These are phyloP conservation scores for Gracilaria caudata DNA, from an alignment of 23 red algal genomes.

Conservation along the genomic window DNA sequence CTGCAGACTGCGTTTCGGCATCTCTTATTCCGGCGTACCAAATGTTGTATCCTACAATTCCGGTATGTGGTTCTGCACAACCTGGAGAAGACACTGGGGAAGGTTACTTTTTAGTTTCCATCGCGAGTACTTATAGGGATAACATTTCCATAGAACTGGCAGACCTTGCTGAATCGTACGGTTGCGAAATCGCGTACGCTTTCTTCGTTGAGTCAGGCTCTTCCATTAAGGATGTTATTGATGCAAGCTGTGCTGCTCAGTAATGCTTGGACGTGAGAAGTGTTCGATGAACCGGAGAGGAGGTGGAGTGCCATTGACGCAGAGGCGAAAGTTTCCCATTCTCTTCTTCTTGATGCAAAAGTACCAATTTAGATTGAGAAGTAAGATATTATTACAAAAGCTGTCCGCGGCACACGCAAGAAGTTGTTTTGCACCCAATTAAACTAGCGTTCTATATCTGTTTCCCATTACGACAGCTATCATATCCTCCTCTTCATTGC, in stretches of 20 bases:
- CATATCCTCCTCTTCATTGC: too few relatives aligned
- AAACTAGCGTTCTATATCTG: too few relatives aligned
- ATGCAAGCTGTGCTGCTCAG: neutral
- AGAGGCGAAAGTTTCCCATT: too few relatives aligned
- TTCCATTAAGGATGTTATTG: neutral
- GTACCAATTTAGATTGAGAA: too few relatives aligned
- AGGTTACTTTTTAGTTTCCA: neutral
- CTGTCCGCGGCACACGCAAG: too few relatives aligned
- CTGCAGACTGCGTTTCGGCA: neutral
- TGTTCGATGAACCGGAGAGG: too few relatives aligned
- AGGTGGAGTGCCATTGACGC: too few relatives aligned
- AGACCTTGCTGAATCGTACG: neutral
- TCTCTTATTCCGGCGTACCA: neutral
- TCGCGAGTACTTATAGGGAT: neutral
- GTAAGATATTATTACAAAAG: too few relatives aligned
- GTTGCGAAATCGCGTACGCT: neutral
- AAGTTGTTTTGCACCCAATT: too few relatives aligned
- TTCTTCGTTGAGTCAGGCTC: neutral
- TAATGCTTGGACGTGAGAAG: neutral
- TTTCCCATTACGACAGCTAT: too few relatives aligned
- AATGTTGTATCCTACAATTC: neutral
- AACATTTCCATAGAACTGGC: neutral
- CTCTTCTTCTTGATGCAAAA: too few relatives aligned
- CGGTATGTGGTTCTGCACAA: neutral
- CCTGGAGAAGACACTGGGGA: neutral